Evolutionary conservation across 1,139 yeast genomes (phyloP).

Genomic region (Suhomyces choctaworum): DNA sequence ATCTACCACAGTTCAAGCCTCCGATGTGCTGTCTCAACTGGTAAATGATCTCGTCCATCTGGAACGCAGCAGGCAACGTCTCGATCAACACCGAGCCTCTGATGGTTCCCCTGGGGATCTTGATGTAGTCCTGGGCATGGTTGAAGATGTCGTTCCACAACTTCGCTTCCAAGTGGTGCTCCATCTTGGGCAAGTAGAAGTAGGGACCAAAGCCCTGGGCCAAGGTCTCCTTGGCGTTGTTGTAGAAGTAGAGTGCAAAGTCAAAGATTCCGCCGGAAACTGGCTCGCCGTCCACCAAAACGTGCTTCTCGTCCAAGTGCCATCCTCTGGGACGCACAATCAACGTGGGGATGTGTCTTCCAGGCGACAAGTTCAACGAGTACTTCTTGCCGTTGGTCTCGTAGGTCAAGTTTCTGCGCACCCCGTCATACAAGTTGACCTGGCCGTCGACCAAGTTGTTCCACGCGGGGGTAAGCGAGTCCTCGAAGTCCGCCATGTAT

Average conservation of each 20-base stretch:
- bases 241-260: slow-evolving; percentile 66
- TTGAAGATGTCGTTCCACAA: slow-evolving; percentile 33
- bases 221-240: slow-evolving; percentile 25
- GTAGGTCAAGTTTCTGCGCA: slow-evolving; percentile 63
- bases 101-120: slow-evolving; percentile 27
- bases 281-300: slow-evolving; percentile 72
- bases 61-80: slow-evolving; percentile 33
- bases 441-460: slow-evolving; percentile 83
- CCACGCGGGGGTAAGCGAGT: slow-evolving; percentile 97
- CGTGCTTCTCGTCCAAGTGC: slow-evolving; percentile 77
- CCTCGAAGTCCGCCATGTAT: slow-evolving; percentile 95
- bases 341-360: slow-evolving; percentile 67
- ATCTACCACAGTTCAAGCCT: slow-evolving; percentile 34
- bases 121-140: slow-evolving; percentile 26
- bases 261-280: slow-evolving; percentile 74
- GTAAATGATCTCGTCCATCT: slow-evolving; percentile 33
- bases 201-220: slow-evolving; percentile 29
- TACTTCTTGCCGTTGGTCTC: slow-evolving; percentile 61
- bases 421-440: slow-evolving; percentile 86
- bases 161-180: slow-evolving; percentile 32
- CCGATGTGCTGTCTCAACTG: slow-evolving; percentile 30
- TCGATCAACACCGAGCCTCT: slow-evolving; percentile 34
- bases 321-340: slow-evolving; percentile 87
- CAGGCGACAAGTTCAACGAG: slow-evolving; percentile 54
- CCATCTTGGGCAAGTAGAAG: slow-evolving; percentile 34